phyloP scores from a whole-genome alignment of 176 grass and related monocot species.

The Oryza nivara region DNA sequence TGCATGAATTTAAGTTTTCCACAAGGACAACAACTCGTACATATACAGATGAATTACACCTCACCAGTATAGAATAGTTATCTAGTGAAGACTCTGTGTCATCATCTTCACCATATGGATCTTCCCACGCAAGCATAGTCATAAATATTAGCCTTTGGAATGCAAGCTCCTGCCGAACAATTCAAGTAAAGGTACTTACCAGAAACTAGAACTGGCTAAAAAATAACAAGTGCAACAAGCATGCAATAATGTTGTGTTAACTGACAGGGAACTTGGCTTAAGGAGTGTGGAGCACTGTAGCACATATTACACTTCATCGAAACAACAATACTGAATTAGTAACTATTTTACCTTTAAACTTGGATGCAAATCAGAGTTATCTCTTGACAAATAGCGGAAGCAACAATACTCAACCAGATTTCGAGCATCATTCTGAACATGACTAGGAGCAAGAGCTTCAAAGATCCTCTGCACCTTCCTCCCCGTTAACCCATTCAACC shows the following conservation, averaged over 20 bases:
- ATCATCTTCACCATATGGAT: slow-evolving; percentile 57
- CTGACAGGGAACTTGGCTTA: neutral
- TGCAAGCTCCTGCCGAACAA: slow-evolving; percentile 70
- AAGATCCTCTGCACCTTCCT: slow-evolving; percentile 84
- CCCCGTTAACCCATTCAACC: slow-evolving; percentile 86
- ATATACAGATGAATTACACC: slow-evolving; percentile 23
- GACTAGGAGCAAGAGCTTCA: slow-evolving; percentile 67
- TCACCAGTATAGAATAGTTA: slow-evolving; percentile 77
- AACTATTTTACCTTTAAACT: slow-evolving; percentile 72
- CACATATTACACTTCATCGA: slow-evolving; percentile 16
- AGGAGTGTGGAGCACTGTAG: neutral
- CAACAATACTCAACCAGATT: slow-evolving; percentile 96
- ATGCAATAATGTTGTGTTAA: slow-evolving; percentile 12
- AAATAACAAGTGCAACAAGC: slow-evolving; percentile 26
- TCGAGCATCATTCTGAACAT: slow-evolving; percentile 62
- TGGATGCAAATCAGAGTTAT: slow-evolving; percentile 85
- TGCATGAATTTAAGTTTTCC: neutral
- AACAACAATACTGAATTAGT: slow-evolving; percentile 28
- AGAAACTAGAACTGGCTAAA: slow-evolving; percentile 31
- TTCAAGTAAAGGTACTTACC: slow-evolving; percentile 8
- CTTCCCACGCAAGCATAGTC: slow-evolving; percentile 98
- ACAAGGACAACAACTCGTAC: neutral
- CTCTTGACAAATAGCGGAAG: slow-evolving; percentile 87
- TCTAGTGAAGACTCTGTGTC: slow-evolving; percentile 49
- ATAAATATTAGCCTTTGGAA: slow-evolving; percentile 98